Conservation (phyloP, 306 rosid species). For the Betula pendula region DNA sequence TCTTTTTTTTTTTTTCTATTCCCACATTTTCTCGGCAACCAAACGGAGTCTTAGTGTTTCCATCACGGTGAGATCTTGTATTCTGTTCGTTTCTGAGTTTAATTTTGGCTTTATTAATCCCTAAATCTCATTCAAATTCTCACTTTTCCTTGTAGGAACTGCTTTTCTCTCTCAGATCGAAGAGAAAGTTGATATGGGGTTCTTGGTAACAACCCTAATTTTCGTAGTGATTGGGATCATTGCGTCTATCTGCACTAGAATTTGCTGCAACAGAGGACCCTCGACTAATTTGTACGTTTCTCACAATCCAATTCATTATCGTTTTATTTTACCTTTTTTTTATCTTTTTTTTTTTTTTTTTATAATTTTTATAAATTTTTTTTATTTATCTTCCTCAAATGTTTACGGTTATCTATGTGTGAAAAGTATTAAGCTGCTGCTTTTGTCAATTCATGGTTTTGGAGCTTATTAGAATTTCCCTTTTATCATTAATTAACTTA, state of each 20-base stretch:
- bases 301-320: neutral
- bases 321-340: neutral
- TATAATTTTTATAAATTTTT: too few relatives aligned
- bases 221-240: conserved; percentile 72
- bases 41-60: conserved; percentile 15
- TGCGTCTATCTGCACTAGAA: conserved; percentile 69
- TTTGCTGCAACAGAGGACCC: conserved; percentile 82
- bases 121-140: neutral
- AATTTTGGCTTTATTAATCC: neutral
- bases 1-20: neutral
- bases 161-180: conserved; percentile 50
- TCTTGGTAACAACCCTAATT: conserved; percentile 73
- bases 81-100: neutral
- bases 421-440: too few relatives aligned
- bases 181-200: conserved; percentile 65
- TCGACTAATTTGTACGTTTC: conserved; percentile 69
- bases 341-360: too few relatives aligned
- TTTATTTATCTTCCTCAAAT: too few relatives aligned
- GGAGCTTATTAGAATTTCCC: too few relatives aligned
- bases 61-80: conserved; percentile 4
- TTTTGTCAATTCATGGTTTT: too few relatives aligned
- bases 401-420: too few relatives aligned
- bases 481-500: too few relatives aligned
- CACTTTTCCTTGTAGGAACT: conserved; percentile 35
- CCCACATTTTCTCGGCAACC: conserved; percentile 25